Evolutionary conservation across 1,139 yeast species (phyloP).

Genomic region (Taiozyma sp.): DNA sequence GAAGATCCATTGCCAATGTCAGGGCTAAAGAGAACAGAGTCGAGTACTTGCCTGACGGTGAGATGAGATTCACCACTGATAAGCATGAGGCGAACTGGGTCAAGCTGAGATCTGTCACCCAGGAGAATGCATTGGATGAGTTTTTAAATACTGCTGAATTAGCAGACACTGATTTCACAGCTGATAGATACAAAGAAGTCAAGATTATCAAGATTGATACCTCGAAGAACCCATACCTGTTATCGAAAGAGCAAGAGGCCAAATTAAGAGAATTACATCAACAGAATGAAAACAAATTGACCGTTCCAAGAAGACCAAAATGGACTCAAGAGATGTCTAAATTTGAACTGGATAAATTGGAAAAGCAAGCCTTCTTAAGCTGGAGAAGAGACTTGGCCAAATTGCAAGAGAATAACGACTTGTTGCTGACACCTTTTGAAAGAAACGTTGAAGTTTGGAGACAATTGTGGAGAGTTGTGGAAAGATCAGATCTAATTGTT

Average conservation of each 20-base stretch:
- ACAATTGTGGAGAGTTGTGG: conserved; percentile 97
- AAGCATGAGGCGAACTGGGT: conserved; percentile 86
- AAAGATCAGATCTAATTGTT: conserved; percentile 87
- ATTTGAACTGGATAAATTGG: conserved; percentile 77
- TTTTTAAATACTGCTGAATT: conserved; percentile 91
- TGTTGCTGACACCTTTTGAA: conserved; percentile 93
- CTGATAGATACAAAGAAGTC: conserved; percentile 80
- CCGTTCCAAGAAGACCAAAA: conserved; percentile 90
- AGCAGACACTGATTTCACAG: conserved; percentile 94
- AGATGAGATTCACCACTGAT: conserved; percentile 76
- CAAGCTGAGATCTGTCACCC: conserved; percentile 87
- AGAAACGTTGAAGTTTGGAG: conserved; percentile 98
- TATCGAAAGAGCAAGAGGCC: conserved; percentile 64
- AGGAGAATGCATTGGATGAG: conserved; percentile 90
- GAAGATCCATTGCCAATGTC: conserved; percentile 76
- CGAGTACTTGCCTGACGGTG: conserved; percentile 77
- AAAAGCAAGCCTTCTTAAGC: conserved; percentile 82
- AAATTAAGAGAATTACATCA: conserved; percentile 61
- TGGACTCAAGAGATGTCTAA: conserved; percentile 76
- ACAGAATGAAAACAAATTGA: conserved; percentile 70
- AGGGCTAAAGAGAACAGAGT: conserved; percentile 64
- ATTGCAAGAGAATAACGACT: conserved; percentile 73
- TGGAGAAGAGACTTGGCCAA: conserved; percentile 92
- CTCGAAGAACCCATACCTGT: conserved; percentile 46
- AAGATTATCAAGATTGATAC: conserved; percentile 73